Base-by-base conservation (phyloP, 179 eudicot genomes). In the Carnegiea gigantea region DNA sequence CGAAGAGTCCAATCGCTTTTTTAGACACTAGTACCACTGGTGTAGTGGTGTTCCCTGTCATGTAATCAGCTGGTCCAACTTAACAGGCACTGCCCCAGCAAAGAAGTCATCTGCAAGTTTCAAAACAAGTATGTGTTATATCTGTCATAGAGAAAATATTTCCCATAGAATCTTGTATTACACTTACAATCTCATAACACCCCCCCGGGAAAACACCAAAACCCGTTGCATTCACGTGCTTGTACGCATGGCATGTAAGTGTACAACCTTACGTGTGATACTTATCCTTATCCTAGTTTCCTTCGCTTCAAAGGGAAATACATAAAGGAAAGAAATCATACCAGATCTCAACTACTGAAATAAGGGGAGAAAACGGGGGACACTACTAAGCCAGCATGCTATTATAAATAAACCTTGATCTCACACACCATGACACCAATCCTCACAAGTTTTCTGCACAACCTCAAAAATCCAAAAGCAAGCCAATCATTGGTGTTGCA, bases 361-460 rank as follows among this genome's bases (percentile, higher is more conserved):
- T 18, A 17, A 57, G 62, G 62, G 8, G 13, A 20, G 9, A 11
- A 72, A 72, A 40, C 17, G 24, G 8, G 20, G 51, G 18, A 28
- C 49, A 72, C 73, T n/a, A 9, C 14, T 44, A 73, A 73, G 21
- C 33, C 57, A 21, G 49, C 21, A 26, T 71, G 73, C 73, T 18
- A n/a, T 77, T 24, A 28, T 78, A 78, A 64, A 78, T 65, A 78
- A 73, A 68, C 13, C 60, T 65, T 44, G 73, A 44, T 44, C 57
- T 78, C 17, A 70, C 43, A 64, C 43, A 44, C 2, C 59, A 4
- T 51, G 43, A 64, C 43, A 44, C 2, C 59, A 4, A 65, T 46
- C 49, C 73, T n/a, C 60, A 65, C 76, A 73, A 24, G 28, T 21
- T 73, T 23, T 40, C 33, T 73, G 33, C 9, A 44, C 7, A n/a